These are phyloP conservation scores for Pezicula carpinea DNA, from an alignment of 2,329 filamentous ascomycete species.

Conservation along the genomic window DNA sequence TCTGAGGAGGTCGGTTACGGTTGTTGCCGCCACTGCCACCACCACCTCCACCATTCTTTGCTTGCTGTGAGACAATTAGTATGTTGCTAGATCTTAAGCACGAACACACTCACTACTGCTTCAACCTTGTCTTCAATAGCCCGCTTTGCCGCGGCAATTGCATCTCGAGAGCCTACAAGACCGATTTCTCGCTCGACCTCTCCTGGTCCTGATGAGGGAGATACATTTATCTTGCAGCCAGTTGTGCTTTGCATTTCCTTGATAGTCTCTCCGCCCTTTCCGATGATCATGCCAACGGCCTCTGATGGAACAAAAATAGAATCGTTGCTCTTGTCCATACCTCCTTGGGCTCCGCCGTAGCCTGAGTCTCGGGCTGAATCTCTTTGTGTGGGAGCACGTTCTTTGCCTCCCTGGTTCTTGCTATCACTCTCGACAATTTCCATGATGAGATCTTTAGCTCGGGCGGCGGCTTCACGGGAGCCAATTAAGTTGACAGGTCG, in stretches of 20 bases:
- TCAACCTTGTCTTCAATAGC: conserved; percentile 92
- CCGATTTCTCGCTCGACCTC: conserved; percentile 84
- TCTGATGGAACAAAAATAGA: conserved; percentile 83
- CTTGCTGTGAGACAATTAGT: conserved; percentile 36
- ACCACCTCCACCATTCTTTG: conserved; percentile 45
- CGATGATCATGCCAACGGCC: conserved; percentile 93
- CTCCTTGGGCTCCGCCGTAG: conserved; percentile 33
- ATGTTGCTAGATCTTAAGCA: background rate
- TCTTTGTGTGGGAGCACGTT: conserved; percentile 35
- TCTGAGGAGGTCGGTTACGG: conserved; percentile 38
- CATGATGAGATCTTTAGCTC: conserved; percentile 82
- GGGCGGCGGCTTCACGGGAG: conserved; percentile 65
- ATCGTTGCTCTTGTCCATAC: conserved; percentile 70
- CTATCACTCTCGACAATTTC: conserved; percentile 93
- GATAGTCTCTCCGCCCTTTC: conserved; percentile 90
- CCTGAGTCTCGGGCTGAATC: conserved; percentile 39
- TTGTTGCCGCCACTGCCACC: conserved; percentile 38
- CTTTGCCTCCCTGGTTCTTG: conserved; percentile 36
- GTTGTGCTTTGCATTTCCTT: conserved; percentile 87
- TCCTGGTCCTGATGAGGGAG: conserved; percentile 69
- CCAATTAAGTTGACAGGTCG: conserved; percentile 89
- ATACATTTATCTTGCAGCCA: conserved; percentile 93
- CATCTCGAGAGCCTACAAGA: conserved; percentile 70
- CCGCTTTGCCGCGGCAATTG: conserved; percentile 75
- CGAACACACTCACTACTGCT: conserved; percentile 63